A percentile compares a stretch with the other conserved stretches of the same genome.
Conservation (phyloP, 768 basidiomycete species). For the Lactarius hatsudake region DNA sequence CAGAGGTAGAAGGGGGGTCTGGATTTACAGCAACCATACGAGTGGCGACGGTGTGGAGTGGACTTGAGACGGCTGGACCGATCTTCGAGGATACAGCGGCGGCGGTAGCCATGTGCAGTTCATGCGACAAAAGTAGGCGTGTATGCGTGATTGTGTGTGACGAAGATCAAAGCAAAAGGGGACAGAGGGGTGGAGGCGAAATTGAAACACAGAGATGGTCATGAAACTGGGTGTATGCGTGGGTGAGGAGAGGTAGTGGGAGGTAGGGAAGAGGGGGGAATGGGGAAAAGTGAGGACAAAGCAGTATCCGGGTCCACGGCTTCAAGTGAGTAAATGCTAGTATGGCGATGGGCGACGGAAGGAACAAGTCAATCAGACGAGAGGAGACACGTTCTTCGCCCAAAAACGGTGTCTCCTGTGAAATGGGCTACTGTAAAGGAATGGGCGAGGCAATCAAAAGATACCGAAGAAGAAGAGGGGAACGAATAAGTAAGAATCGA, state of each 20-base stretch:
- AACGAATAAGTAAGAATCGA: background rate
- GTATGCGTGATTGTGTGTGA: background rate
- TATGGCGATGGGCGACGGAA: background rate
- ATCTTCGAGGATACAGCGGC: conserved; percentile 41
- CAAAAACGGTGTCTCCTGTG: background rate
- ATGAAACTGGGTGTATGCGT: background rate
- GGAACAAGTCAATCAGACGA: conserved; percentile 1
- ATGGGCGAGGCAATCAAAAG: background rate
- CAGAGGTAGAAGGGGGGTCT: background rate
- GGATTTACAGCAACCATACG: conserved; percentile 30
- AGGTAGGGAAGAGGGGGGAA: background rate
- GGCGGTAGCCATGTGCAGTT: conserved; percentile 45
- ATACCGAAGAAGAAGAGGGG: background rate
- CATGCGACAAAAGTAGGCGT: conserved; percentile 21
- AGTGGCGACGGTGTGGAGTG: conserved; percentile 45
- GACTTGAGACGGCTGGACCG: conserved; percentile 40
- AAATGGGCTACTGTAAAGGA: background rate
- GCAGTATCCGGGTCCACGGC: background rate
- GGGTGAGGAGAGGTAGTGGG: background rate
- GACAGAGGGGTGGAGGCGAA: background rate
- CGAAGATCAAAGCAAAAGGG: background rate
- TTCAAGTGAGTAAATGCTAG: background rate
- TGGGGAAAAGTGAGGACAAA: background rate
- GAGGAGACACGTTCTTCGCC: background rate
- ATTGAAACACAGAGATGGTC: background rate